Evolutionary conservation across 2,329 filamentous ascomycete species (phyloP).

Genomic region (Cordyceps militaris): DNA sequence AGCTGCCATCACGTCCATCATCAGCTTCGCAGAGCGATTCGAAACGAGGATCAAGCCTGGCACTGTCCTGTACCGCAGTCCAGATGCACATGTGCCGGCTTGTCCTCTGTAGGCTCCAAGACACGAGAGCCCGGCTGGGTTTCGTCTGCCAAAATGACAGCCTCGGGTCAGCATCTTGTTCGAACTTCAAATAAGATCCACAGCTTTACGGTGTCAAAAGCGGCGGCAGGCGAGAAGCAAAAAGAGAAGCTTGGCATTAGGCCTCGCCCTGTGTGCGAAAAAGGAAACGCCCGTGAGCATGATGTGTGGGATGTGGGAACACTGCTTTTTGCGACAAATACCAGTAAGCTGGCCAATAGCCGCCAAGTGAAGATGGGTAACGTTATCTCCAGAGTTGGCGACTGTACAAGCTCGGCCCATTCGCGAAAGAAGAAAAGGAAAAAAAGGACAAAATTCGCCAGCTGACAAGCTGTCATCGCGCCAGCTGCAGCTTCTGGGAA

Average conservation of each 20-base stretch:
- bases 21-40: not conserved
- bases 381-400: not conserved
- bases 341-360: not conserved
- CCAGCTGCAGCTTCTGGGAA: not conserved
- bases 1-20: not conserved
- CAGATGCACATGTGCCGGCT: not conserved
- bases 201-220: not conserved
- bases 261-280: not conserved
- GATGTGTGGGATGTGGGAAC: not conserved
- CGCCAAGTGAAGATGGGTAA: not conserved
- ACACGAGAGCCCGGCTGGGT: not conserved
- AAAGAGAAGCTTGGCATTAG: not conserved
- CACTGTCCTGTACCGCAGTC: not conserved
- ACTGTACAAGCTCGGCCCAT: conserved; percentile 1
- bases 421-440: not conserved
- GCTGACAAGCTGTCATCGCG: not conserved
- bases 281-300: not conserved
- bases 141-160: not conserved
- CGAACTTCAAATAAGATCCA: not conserved
- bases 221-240: conserved; percentile 1
- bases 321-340: not conserved
- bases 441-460: not conserved
- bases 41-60: not conserved
- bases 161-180: conserved; percentile 11
- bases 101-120: not conserved